Conservation (phyloP, 768 basidiomycete genomes). For the Cubamyces lactineus region DNA sequence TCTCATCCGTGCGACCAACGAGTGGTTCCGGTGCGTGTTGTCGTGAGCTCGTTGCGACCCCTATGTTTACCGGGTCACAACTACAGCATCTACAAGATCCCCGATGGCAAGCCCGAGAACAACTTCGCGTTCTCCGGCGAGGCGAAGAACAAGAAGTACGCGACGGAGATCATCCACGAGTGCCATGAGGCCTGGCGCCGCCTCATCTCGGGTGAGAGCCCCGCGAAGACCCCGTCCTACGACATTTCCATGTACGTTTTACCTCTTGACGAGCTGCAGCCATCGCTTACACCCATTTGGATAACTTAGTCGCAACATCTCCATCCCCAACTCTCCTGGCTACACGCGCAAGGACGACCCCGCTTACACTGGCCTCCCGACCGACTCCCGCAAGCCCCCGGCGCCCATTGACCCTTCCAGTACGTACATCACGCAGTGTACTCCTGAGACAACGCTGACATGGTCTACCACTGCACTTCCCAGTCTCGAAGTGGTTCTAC, state of each 20-base stretch:
- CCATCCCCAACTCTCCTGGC: slow-evolving; percentile 74
- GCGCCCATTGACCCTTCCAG: slow-evolving; percentile 91
- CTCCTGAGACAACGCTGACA: background rate
- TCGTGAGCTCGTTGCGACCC: background rate
- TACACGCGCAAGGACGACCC: slow-evolving; percentile 64
- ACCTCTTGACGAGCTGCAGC: too few relatives aligned
- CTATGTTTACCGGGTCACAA: slow-evolving; percentile 7
- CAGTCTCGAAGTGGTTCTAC: slow-evolving; percentile 94
- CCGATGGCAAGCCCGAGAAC: slow-evolving; percentile 96
- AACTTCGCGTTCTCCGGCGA: slow-evolving; percentile 99
- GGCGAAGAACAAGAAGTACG: slow-evolving; percentile 99
- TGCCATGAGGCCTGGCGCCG: slow-evolving; percentile 99
- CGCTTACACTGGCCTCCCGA: slow-evolving; percentile 66
- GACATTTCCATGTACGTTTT: slow-evolving; percentile 82
- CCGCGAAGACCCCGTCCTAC: slow-evolving; percentile 70
- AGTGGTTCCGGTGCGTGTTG: slow-evolving; percentile 86
- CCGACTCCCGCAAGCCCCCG: slow-evolving; percentile 80
- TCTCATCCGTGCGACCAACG: slow-evolving; percentile 94
- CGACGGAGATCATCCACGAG: slow-evolving; percentile 98
- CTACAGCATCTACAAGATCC: slow-evolving; percentile 90
- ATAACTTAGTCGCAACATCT: slow-evolving; percentile 71
- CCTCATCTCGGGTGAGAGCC: slow-evolving; percentile 78
- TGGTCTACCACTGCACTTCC: background rate
- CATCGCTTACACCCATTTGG: too few relatives aligned
- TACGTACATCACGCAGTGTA: slow-evolving; percentile 42